Conservation (phyloP, 176 grass and related monocot species). For the Cenchrus americanus region DNA sequence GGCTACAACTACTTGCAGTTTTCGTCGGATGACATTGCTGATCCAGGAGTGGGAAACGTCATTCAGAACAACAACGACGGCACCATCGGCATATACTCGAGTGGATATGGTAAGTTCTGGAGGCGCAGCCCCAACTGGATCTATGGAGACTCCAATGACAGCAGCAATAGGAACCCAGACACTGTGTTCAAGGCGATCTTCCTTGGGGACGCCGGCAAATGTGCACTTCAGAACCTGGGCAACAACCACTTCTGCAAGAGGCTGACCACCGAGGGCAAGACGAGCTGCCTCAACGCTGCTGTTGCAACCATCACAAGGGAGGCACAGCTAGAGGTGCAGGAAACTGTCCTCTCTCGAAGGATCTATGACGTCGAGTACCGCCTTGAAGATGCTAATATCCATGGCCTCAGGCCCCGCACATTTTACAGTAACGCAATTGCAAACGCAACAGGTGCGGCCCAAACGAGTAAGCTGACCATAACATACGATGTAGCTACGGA, state of each 20-base stretch:
- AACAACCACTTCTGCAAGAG: background rate
- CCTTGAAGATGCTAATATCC: background rate
- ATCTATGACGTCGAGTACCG: background rate
- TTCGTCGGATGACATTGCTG: background rate
- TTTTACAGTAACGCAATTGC: too few relatives aligned
- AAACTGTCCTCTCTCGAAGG: background rate
- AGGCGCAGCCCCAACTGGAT: slow-evolving; percentile 1
- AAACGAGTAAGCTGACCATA: background rate
- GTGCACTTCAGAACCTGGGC: background rate
- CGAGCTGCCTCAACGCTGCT: background rate
- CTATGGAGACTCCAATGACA: background rate
- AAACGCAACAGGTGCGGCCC: background rate
- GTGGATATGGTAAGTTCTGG: background rate
- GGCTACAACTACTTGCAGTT: background rate
- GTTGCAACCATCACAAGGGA: background rate
- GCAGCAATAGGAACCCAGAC: rapidly evolving
- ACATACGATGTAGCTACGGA: background rate
- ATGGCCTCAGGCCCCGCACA: background rate
- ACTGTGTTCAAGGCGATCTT: background rate
- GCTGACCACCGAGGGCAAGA: background rate
- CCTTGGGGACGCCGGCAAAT: too few relatives aligned
- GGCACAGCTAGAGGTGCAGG: background rate
- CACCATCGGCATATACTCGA: background rate
- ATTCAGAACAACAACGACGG: background rate
- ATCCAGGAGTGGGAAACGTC: background rate